These are phyloP conservation scores for Aspergillus hiratsukae DNA, from an alignment of 2,329 filamentous ascomycete species.

Conservation along the genomic window DNA sequence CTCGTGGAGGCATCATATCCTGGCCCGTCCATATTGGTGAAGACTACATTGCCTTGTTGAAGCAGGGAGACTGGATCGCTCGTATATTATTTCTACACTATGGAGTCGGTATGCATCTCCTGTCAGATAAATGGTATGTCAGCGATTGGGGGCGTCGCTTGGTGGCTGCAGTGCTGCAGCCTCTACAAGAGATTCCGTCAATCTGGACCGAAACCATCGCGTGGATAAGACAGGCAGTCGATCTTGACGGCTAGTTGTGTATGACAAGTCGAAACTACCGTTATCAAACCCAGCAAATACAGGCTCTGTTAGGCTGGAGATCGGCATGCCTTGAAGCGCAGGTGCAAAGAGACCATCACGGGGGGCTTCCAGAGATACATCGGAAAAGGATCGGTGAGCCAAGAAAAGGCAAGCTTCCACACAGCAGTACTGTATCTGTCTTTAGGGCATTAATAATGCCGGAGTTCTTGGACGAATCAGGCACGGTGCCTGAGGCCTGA, in stretches of 20 bases:
- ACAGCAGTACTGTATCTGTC: not conserved
- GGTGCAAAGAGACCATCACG: not conserved
- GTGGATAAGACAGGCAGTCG: slow-evolving; percentile 24
- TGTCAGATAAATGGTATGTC: slow-evolving; percentile 31
- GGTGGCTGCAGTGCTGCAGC: slow-evolving; percentile 24
- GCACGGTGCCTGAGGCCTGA: not conserved
- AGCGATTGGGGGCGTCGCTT: slow-evolving; percentile 28
- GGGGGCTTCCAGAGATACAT: not conserved
- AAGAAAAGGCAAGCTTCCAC: not conserved
- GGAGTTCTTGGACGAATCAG: not conserved
- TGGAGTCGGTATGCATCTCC: slow-evolving; percentile 27
- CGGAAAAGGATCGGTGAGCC: not conserved
- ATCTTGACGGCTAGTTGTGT: slow-evolving; percentile 9
- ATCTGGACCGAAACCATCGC: slow-evolving; percentile 24
- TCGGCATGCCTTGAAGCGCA: not conserved
- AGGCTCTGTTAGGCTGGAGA: slow-evolving; percentile 2
- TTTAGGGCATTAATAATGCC: not conserved
- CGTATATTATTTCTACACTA: slow-evolving; percentile 29
- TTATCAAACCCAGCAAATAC: not conserved
- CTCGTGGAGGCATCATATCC: slow-evolving; percentile 27
- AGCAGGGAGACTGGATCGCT: slow-evolving; percentile 28
- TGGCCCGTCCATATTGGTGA: slow-evolving; percentile 29
- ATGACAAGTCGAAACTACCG: not conserved
- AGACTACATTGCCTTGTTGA: slow-evolving; percentile 19
- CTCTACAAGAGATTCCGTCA: slow-evolving; percentile 21